Evolutionary conservation across 1,284 basidiomycete species (phyloP), one percentile per base, ranked within the genome.

Genomic region (Leccinum brunneo-olivaceum): DNA sequence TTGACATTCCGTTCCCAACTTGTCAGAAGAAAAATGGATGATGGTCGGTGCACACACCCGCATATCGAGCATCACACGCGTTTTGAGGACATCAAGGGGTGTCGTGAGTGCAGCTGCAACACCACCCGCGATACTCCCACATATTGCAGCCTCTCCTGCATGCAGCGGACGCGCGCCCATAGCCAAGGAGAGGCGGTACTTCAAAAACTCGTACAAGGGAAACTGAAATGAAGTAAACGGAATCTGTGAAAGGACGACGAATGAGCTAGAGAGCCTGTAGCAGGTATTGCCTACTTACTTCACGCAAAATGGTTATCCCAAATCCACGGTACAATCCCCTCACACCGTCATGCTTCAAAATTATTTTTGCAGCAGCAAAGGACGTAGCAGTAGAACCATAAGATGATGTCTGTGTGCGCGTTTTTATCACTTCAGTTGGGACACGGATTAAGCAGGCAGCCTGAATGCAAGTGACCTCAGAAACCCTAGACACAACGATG

Each of bases 201-300:
- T 98, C 51, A 98, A 71, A 30, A 79, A 72, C 67, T 98, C 96
- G 60, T 98, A 99, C 19, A 98, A 66, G 0, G 96, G 96, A 61
- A 98, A 99, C 63, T 99, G 96, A 19, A 99, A 73, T 10, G 92
- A 95, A 1, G 95, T 96, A 70, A 99, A 98, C 0, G 95, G 95
- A 32, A 98, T 92, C 91, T 95, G 33, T 30, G 10, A 33, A 49
- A 18, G 34, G 20, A 46, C 49, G 11, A 53, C 40, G 32, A 24
- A 47, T 27, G 24, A 19, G 11, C 15, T 4, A 6, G 7, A 27
- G 34, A 28, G 14, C 9, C 20, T 24, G 21, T 2, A 24, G 11
- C 27, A 10, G 11, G 16, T 7, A 36, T 20, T n/a, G 58, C 73
- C 47, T 45, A 84, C 84, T 70, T 90, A 84, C 84, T 70, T 90